Base-by-base conservation (phyloP, 345 rosid genomes). In the Eucalyptus pauciflora region DNA sequence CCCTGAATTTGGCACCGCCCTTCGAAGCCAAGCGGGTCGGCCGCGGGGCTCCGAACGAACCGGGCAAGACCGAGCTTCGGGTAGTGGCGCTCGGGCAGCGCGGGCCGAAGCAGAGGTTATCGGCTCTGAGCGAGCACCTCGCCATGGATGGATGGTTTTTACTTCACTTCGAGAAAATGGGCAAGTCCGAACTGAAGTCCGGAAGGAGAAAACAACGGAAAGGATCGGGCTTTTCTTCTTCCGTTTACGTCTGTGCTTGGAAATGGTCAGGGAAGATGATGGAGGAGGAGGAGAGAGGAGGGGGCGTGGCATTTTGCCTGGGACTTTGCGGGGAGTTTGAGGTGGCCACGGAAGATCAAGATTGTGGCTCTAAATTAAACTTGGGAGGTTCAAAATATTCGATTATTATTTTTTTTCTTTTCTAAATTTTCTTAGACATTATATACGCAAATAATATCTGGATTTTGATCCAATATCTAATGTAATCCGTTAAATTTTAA, bases 331-430 rank as follows among this genome's bases (percentile, higher is more conserved):
- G 88, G 95, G 94, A 90, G 41, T 90, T 87, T 71, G 92, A 93
- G 91, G 89, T 85, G 87, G 94, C 94, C 97, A 96, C 98, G 95
- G 90, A 88, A 91, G 92, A 87, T 87, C 41, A 58, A 88, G 90
- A 87, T 92, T 95, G 97, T 93, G 98, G 97, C 95, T 92, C 90
- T 31, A 5, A 62, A 60, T 86, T 87, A 29, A 88, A 45, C 50
- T 88, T 22, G 86, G 67, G 50, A 29, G 31, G 51, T 7, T 85
- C 37, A 16, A 89, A 79, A 83, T 85, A 49, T 87, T 69, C 29
- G 15, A 49, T 33, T 43, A n/a, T n/a, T n/a, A n/a, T 31, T 88
- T 46, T 49, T 33, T 5, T 22, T 12, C 7, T 10, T n/a, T 10
- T 4, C 4, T 17, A 29, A 29, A 41, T n/a, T 41, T n/a, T 29